Percentiles rank a stretch among this genome's conserved stretches.
These are phyloP conservation scores for Pseudognaphalium luteoalbum DNA, from an alignment of 129 eudicot genomes.

Conservation along the genomic window DNA sequence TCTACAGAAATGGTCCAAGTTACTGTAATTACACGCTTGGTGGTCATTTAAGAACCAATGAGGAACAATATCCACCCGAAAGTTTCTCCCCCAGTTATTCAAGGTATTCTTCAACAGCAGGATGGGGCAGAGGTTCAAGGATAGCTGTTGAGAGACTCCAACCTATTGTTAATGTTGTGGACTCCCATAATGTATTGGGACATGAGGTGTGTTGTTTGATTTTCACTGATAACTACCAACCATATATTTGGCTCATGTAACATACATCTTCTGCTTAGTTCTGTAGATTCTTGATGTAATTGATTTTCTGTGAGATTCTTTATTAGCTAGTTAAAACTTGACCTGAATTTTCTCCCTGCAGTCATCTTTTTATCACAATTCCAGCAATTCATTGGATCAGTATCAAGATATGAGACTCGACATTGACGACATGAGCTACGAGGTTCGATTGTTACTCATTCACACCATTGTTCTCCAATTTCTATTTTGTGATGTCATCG, in stretches of 20 bases:
- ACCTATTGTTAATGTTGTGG: conserved; percentile 26
- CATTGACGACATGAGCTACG: conserved; percentile 49
- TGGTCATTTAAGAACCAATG: conserved; percentile 6
- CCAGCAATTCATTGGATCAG: conserved; percentile 32
- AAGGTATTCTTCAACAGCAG: conserved; percentile 20
- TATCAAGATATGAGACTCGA: conserved; percentile 58
- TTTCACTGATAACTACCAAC: conserved; percentile 9
- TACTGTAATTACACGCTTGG: conserved; percentile 12
- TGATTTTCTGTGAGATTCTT: not conserved
- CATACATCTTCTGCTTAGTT: not conserved
- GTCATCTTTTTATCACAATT: conserved; percentile 30
- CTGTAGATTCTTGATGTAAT: not conserved
- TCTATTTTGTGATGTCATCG: not conserved
- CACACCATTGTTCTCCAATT: not conserved
- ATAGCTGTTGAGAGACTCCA: conserved; percentile 23
- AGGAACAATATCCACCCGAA: conserved; percentile 11
- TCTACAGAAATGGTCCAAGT: conserved; percentile 19
- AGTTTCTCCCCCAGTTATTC: conserved; percentile 23
- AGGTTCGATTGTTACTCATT: conserved; percentile 30
- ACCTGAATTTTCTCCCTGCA: conserved; percentile 18
- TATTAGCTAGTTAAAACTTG: not conserved
- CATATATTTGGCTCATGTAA: not conserved
- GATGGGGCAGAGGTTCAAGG: conserved; percentile 28
- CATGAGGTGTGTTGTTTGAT: conserved; percentile 23
- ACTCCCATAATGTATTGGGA: conserved; percentile 15